Evolutionary conservation across 768 basidiomycete genomes (phyloP), one percentile per base, ranked within the genome.

Genomic region (Leccinellum rugosiceps): DNA sequence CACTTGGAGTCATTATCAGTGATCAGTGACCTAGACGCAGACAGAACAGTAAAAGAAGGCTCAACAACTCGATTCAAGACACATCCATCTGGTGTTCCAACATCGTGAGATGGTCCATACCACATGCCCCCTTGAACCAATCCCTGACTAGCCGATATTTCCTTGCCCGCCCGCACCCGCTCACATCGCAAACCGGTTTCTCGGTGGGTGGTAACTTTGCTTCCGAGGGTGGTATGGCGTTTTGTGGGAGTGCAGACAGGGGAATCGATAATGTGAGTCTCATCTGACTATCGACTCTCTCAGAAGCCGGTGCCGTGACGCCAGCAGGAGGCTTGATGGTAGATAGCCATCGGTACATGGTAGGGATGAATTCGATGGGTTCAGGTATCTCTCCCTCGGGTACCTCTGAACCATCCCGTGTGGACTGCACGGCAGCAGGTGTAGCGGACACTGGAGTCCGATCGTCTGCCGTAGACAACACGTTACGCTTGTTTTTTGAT

Each of bases 331-430:
- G 38, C 45, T 78, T 79, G 21, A 80, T 73, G 2, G 82, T 84
- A 4, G 87, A 89, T 1, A 88, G 71, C 88, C 88, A 92, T 28
- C 88, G 80, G 63, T 84, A 89, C 83, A 83, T 85, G 4, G 78
- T 82, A 2, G 90, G 78, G 1, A 71, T 48, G 17, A 70, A 53
- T 23, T 76, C 77, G 1, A 71, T 74, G 13, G 77, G 78, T 7
- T 70, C 77, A 1, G 68, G 72, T 1, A 74, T 75, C 7, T 77
- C 83, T 9, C 70, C 80, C 15, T 76, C 81, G 1, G 60, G 66
- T 7, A 38, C 63, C 23, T 73, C 69, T 1, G 69, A 71, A 9
- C 72, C 72, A 52, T 73, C 72, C 13, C 63, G 60, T 26, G 68
- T 60, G 7, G 72, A 59, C 58, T 65, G 58, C 38, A 70, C 58